phyloP scores from a whole-genome alignment of 192 early-diverging fungal species.

The Linnemannia hyalina region DNA sequence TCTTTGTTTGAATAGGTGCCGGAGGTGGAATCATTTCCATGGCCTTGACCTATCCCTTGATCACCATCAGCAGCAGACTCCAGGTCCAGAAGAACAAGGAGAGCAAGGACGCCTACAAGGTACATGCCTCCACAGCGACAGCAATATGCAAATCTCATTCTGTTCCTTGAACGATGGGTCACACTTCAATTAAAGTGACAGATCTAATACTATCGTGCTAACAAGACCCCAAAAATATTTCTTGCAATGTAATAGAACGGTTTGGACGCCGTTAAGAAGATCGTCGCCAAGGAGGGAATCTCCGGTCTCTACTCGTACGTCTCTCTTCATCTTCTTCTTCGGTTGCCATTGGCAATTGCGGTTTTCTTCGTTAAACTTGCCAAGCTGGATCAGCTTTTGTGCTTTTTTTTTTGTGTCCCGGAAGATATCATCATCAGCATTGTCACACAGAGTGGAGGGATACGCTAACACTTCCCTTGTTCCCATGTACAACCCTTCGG shows the following conservation, averaged over 20 bases:
- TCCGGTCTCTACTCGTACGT: conserved; percentile 91
- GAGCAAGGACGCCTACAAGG: conserved; percentile 74
- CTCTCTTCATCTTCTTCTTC: not conserved
- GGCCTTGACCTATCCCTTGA: conserved; percentile 93
- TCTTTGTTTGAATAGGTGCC: conserved; percentile 65
- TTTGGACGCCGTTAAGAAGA: conserved; percentile 86
- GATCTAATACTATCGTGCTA: not conserved
- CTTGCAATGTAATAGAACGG: conserved; percentile 55
- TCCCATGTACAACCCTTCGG: not conserved
- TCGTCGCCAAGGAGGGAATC: conserved; percentile 90
- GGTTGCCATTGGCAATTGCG: not conserved
- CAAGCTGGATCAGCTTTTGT: not conserved
- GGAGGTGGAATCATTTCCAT: conserved; percentile 93
- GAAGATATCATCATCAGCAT: not conserved
- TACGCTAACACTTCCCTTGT: not conserved
- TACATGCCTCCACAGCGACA: conserved; percentile 5
- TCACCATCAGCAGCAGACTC: conserved; percentile 82
- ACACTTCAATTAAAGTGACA: conserved; percentile 41
- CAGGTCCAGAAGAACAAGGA: conserved; percentile 81
- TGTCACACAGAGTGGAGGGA: not conserved
- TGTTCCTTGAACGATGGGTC: not conserved
- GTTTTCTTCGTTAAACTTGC: not conserved
- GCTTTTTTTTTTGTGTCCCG: not conserved
- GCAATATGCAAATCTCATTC: not conserved
- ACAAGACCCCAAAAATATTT: not conserved